Percentiles rank a stretch among this genome's conserved stretches.
Evolutionary conservation across 23 red algal genomes (phyloP).

Genomic region (Rhodosorus marinus): DNA sequence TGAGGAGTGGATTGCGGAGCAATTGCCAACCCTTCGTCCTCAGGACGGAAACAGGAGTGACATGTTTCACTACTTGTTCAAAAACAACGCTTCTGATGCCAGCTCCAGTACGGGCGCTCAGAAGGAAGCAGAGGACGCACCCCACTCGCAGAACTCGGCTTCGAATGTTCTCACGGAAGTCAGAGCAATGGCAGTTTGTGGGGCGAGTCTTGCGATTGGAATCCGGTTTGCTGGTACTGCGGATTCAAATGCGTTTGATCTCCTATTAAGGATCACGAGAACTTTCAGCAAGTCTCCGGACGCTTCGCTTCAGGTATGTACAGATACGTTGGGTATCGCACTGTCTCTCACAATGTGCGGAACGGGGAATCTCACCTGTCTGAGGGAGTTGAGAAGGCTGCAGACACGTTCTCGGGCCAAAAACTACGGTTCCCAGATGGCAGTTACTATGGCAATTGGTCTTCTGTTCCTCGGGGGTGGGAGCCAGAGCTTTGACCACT

Average conservation of each 20-base stretch:
- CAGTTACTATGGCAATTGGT: conserved; percentile 56
- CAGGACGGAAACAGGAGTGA: too few species aligned
- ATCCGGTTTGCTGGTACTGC: neutral
- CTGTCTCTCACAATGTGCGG: neutral
- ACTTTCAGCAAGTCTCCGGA: neutral
- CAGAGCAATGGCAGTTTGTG: neutral
- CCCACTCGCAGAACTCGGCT: neutral
- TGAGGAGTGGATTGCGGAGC: conserved; percentile 18
- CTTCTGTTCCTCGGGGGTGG: conserved; percentile 81
- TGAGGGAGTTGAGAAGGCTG: neutral
- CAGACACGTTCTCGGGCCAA: too few species aligned
- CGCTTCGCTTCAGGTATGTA: conserved; percentile 8
- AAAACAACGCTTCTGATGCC: conserved; percentile 54
- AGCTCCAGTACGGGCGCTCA: too few species aligned
- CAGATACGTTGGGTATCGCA: conserved; percentile 20
- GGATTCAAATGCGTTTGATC: neutral
- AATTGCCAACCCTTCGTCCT: conserved; percentile 15
- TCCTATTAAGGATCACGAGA: neutral
- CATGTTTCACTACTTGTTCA: too few species aligned
- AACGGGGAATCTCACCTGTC: neutral
- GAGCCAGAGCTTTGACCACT: conserved; percentile 37
- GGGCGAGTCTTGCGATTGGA: neutral
- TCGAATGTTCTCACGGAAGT: neutral
- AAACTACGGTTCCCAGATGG: conserved; percentile 55
- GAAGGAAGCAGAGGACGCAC: neutral